phyloP scores from a whole-genome alignment of 2,329 filamentous ascomycete genomes.

The Westerdykella aurantiaca region DNA sequence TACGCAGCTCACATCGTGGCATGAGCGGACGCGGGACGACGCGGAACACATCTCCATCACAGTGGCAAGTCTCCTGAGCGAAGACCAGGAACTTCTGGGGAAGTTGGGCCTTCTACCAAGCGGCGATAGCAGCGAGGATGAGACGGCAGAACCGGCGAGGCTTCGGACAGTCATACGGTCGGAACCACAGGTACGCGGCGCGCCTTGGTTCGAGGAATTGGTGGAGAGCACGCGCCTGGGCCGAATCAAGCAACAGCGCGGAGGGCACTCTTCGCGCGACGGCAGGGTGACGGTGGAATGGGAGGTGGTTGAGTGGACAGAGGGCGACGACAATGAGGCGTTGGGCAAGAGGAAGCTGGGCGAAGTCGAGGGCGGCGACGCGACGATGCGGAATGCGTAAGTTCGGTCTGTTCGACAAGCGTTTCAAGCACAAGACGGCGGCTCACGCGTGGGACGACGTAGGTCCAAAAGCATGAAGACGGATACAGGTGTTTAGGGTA shows the following conservation, averaged over 20 bases:
- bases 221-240: constrained; percentile 70
- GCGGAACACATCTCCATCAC: constrained; percentile 75
- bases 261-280: constrained; percentile 56
- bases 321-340: constrained; percentile 36
- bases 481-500: constrained; percentile 1
- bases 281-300: constrained; percentile 67
- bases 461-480: constrained; percentile 7
- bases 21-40: constrained; percentile 63
- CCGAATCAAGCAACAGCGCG: constrained; percentile 57
- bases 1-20: constrained; percentile 79
- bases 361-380: constrained; percentile 23
- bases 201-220: constrained; percentile 83
- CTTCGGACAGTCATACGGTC: constrained; percentile 12
- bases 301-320: constrained; percentile 69
- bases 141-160: constrained; percentile 13
- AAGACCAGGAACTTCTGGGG: constrained; percentile 67
- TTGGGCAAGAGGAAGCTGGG: constrained; percentile 36
- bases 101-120: constrained; percentile 65
- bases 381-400: constrained; percentile 27
- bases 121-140: constrained; percentile 24
- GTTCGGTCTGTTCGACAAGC: constrained; percentile 6
- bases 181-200: constrained; percentile 43
- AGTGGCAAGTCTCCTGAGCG: constrained; percentile 66
- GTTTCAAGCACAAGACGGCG: constrained; percentile 12
- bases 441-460: constrained; percentile 24